phyloP scores from a whole-genome alignment of 768 basidiomycete genomes.

The Sporobolomyces pararoseus region DNA sequence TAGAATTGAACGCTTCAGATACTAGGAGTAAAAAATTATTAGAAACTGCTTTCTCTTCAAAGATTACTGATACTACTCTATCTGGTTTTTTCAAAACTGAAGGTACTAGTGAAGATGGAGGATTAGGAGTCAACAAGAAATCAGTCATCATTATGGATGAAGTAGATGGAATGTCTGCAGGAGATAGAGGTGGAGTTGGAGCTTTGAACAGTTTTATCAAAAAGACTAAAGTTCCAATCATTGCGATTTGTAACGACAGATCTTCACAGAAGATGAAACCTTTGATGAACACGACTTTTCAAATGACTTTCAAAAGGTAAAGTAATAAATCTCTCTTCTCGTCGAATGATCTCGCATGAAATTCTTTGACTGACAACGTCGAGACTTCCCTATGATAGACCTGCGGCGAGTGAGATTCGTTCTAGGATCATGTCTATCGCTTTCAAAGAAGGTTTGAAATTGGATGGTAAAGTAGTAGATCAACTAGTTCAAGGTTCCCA shows the following conservation, averaged over 20 bases:
- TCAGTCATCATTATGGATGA: conserved; percentile 98
- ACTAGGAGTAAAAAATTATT: conserved; percentile 92
- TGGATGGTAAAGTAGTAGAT: conserved; percentile 86
- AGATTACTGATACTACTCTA: conserved; percentile 79
- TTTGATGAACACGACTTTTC: conserved; percentile 65
- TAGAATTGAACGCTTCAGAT: conserved; percentile 96
- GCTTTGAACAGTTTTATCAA: conserved; percentile 86
- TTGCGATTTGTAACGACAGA: conserved; percentile 92
- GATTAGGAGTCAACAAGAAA: conserved; percentile 69
- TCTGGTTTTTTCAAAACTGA: conserved; percentile 69
- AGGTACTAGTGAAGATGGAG: conserved; percentile 48
- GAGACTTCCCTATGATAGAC: conserved; percentile 54
- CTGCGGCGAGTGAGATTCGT: conserved; percentile 68
- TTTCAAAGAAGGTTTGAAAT: conserved; percentile 92
- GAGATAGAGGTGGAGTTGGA: conserved; percentile 93
- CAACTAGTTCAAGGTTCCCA: conserved; percentile 83
- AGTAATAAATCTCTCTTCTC: conserved; percentile 39
- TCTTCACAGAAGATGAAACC: conserved; percentile 88
- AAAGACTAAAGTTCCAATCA: conserved; percentile 92
- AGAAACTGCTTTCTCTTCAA: conserved; percentile 52
- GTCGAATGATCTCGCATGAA: too few species aligned
- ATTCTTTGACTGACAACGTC: neutral
- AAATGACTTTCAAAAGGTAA: conserved; percentile 72
- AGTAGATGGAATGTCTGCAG: conserved; percentile 97
- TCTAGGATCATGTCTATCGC: conserved; percentile 82